phyloP scores from a whole-genome alignment of 2,329 filamentous ascomycete species.

The Aspergillus novofumigatus region DNA sequence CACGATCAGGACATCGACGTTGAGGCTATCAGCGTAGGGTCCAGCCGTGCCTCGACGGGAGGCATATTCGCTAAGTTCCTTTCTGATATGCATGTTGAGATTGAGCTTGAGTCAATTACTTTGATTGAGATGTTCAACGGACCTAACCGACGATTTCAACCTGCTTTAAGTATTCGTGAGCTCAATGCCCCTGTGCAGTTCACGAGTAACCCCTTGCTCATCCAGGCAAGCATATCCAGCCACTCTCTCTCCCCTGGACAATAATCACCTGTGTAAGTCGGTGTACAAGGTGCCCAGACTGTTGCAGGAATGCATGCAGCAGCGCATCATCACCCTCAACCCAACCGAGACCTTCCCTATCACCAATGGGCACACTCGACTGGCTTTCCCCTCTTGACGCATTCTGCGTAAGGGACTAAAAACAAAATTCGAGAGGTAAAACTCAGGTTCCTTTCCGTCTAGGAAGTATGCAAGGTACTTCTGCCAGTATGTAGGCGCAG shows the following conservation, averaged over 20 bases:
- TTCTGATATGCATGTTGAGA: slow-evolving; percentile 28
- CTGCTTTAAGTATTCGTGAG: background rate
- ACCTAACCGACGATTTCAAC: background rate
- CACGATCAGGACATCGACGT: slow-evolving; percentile 22
- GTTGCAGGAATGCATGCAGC: background rate
- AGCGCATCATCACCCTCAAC: background rate
- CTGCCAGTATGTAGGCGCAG: background rate
- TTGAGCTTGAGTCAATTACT: background rate
- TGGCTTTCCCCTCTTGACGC: background rate
- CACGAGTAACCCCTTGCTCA: background rate
- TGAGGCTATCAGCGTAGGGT: slow-evolving; percentile 14
- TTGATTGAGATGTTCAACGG: background rate
- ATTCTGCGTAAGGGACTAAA: background rate
- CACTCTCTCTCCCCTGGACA: background rate
- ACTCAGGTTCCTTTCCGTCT: no score
- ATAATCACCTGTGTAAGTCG: background rate
- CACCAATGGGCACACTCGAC: background rate
- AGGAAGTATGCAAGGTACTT: background rate
- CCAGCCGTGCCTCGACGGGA: slow-evolving; percentile 25
- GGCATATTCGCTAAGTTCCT: slow-evolving; percentile 21
- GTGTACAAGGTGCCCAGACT: background rate
- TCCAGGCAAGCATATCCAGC: background rate
- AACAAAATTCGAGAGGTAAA: no score
- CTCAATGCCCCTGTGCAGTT: background rate
- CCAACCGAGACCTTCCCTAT: background rate